These are phyloP conservation scores for Niebla homalea DNA, from an alignment of 495 filamentous ascomycete species.

Conservation along the genomic window DNA sequence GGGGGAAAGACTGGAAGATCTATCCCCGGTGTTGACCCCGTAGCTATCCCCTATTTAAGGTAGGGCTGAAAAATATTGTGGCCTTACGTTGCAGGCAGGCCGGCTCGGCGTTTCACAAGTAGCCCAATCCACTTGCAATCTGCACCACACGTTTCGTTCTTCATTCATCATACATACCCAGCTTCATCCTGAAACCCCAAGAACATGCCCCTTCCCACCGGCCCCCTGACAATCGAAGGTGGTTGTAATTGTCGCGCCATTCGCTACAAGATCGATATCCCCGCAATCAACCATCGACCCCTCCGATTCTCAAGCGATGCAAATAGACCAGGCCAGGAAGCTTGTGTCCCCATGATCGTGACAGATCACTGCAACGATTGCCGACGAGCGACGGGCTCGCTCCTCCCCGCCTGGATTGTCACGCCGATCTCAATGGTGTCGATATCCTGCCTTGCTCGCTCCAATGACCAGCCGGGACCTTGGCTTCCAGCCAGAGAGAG, in stretches of 20 bases:
- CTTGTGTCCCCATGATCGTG: neutral
- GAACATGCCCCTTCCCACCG: conserved; percentile 17
- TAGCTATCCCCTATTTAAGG: no score
- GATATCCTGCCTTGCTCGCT: neutral
- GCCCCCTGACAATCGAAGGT: conserved; percentile 20
- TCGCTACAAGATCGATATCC: conserved; percentile 18
- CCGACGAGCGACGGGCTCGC: conserved; percentile 14
- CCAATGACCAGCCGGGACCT: neutral
- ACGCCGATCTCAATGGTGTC: conserved; percentile 9
- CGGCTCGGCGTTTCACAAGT: no score
- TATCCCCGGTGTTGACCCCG: no score
- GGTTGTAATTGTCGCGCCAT: conserved; percentile 30
- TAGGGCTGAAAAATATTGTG: no score
- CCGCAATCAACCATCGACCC: conserved; percentile 12
- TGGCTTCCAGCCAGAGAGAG: neutral
- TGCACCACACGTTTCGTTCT: no score
- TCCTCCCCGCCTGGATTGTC: conserved; percentile 11
- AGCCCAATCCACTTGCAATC: no score
- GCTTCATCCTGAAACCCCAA: no score
- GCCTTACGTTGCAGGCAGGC: no score
- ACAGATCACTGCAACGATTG: conserved; percentile 24
- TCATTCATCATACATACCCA: neutral
- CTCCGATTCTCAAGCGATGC: neutral
- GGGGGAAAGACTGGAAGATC: no score
- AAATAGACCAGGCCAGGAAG: neutral